phyloP scores from a whole-genome alignment of 306 rosid species.

The Abrus pulchellus region DNA sequence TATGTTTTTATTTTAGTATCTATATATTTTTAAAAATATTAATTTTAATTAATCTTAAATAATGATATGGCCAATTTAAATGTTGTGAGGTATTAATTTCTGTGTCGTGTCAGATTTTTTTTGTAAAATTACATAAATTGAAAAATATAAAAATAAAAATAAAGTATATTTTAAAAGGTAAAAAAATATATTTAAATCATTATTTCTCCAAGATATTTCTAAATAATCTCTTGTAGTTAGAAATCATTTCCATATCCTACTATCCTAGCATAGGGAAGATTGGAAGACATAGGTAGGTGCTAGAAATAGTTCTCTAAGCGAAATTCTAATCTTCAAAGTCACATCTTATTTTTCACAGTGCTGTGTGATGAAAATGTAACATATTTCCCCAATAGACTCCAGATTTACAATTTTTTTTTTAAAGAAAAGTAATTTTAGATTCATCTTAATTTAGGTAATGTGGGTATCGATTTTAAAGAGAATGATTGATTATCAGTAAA shows the following conservation, averaged over 20 bases:
- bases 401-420: neutral
- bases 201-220: neutral
- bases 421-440: neutral
- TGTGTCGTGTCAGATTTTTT: too few relatives aligned
- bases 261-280: neutral
- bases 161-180: too few relatives aligned
- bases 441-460: neutral
- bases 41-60: too few relatives aligned
- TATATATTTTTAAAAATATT: too few relatives aligned
- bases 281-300: neutral
- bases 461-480: neutral
- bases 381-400: constrained; percentile 1
- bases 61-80: too few relatives aligned
- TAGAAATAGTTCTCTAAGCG: neutral
- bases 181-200: too few relatives aligned
- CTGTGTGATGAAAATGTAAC: constrained; percentile 8
- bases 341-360: neutral
- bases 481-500: constrained; percentile 18
- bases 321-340: constrained; percentile 24
- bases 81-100: too few relatives aligned
- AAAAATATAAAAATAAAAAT: too few relatives aligned
- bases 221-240: neutral
- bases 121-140: too few relatives aligned
- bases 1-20: too few relatives aligned
- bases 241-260: neutral